A percentile compares a stretch with the other conserved stretches of the same genome.
These are phyloP conservation scores for Fennellomyces sp. DNA, from an alignment of 371 early-diverging fungal species.

Conservation along the genomic window DNA sequence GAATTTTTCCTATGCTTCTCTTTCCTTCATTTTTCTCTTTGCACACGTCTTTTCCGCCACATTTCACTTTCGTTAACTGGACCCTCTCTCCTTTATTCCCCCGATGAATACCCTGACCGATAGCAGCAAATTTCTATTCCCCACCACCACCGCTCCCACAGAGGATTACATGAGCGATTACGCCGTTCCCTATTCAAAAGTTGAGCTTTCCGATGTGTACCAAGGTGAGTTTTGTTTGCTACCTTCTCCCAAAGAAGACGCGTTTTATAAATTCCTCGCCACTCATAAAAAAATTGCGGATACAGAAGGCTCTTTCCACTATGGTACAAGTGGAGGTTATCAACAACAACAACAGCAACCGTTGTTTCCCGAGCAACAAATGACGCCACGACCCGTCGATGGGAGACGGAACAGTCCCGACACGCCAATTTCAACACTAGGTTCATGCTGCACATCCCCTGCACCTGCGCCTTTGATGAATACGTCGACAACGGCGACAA, in stretches of 20 bases:
- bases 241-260: background rate
- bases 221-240: background rate
- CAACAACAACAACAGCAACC: background rate
- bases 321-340: background rate
- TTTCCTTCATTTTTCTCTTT: background rate
- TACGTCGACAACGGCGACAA: background rate
- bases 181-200: conserved; percentile 8
- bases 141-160: no score
- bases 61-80: background rate
- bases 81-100: background rate
- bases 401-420: background rate
- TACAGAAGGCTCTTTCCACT: conserved; percentile 1
- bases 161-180: conserved; percentile 13
- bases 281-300: background rate
- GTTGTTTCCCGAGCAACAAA: background rate
- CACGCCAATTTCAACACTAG: conserved; percentile 10
- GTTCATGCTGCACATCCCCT: conserved; percentile 28
- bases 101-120: conserved; percentile 3
- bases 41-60: background rate
- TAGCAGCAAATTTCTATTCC: conserved; percentile 10
- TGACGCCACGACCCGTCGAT: background rate
- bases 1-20: background rate
- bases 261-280: background rate
- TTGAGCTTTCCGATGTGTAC: conserved; percentile 10
- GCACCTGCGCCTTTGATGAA: conserved; percentile 12